phyloP scores from a whole-genome alignment of 495 filamentous ascomycete genomes.

The Annulohypoxylon maeteangense region DNA sequence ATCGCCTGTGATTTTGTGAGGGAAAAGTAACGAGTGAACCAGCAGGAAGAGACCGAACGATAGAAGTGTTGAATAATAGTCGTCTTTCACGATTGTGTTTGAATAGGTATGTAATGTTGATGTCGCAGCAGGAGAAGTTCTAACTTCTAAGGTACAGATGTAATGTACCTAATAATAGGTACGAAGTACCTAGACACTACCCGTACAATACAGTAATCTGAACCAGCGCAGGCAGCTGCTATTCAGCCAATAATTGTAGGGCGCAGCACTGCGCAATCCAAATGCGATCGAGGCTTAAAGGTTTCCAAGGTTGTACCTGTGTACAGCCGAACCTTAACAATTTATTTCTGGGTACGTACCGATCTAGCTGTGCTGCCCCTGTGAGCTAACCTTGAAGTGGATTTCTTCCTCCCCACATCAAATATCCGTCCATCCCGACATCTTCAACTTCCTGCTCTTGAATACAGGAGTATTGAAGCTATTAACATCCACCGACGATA shows the following conservation, averaged over 20 bases:
- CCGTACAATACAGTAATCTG: slow-evolving; percentile 33
- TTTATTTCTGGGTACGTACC: slow-evolving; percentile 17
- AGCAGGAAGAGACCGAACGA: slow-evolving; percentile 4
- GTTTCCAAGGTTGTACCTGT: slow-evolving; percentile 11
- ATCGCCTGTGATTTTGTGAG: slow-evolving; percentile 2
- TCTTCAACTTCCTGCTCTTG: slow-evolving; percentile 2
- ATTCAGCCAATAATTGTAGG: slow-evolving; percentile 17
- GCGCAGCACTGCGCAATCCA: not conserved
- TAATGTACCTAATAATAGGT: slow-evolving; percentile 35
- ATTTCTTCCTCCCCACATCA: slow-evolving; percentile 8
- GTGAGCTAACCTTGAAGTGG: not conserved
- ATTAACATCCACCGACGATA: slow-evolving; percentile 16
- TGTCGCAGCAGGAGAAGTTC: not conserved
- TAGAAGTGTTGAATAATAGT: not conserved
- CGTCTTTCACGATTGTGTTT: slow-evolving; percentile 6
- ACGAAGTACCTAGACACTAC: slow-evolving; percentile 10
- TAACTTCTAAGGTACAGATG: slow-evolving; percentile 1
- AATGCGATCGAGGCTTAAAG: slow-evolving; percentile 28
- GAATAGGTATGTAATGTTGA: slow-evolving; percentile 14
- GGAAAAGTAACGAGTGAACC: slow-evolving; percentile 1
- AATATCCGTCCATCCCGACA: not conserved
- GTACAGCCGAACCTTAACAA: slow-evolving; percentile 11
- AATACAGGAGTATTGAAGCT: not conserved
- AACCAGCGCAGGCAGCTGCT: slow-evolving; percentile 21
- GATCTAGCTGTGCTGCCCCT: not conserved